phyloP scores from a whole-genome alignment of 768 basidiomycete genomes.

The Boletus edulis region DNA sequence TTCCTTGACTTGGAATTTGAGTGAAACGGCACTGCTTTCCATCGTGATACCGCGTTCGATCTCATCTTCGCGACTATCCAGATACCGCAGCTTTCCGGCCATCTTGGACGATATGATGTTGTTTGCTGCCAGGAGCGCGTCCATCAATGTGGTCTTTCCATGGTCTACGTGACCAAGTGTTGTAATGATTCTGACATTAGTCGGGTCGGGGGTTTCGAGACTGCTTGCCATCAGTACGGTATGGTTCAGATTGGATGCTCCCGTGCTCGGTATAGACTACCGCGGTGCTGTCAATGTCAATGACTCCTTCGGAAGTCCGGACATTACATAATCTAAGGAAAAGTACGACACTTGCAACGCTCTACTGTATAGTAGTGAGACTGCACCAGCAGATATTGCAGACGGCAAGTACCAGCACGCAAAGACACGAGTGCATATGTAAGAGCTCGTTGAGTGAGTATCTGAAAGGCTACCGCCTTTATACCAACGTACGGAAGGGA shows the following conservation, averaged over 20 bases:
- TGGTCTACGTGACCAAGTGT: conserved; percentile 92
- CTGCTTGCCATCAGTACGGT: conserved; percentile 21
- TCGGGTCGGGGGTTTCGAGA: conserved; percentile 29
- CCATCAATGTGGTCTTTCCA: conserved; percentile 95
- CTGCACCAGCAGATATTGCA: too few relatives aligned
- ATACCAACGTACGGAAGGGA: too few relatives aligned
- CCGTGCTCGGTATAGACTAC: neutral
- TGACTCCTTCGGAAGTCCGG: neutral
- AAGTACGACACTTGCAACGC: too few relatives aligned
- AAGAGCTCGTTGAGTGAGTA: neutral
- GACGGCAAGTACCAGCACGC: too few relatives aligned
- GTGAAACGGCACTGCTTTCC: conserved; percentile 94
- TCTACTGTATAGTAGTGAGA: too few relatives aligned
- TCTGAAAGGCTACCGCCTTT: neutral
- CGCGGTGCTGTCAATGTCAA: too few relatives aligned
- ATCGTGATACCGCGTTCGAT: conserved; percentile 98
- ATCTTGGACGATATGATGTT: conserved; percentile 93
- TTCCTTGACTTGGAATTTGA: conserved; percentile 82
- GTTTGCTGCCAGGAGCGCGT: conserved; percentile 92
- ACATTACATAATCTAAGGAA: conserved; percentile 3
- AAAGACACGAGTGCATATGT: too few relatives aligned
- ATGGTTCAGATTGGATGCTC: neutral
- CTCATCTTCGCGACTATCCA: conserved; percentile 96
- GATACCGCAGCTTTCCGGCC: conserved; percentile 94
- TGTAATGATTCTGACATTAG: conserved; percentile 73